Percentiles rank a stretch among this genome's conserved stretches.
Conservation (phyloP, 1,284 basidiomycete species). For the Xerocomus amazonicus region DNA sequence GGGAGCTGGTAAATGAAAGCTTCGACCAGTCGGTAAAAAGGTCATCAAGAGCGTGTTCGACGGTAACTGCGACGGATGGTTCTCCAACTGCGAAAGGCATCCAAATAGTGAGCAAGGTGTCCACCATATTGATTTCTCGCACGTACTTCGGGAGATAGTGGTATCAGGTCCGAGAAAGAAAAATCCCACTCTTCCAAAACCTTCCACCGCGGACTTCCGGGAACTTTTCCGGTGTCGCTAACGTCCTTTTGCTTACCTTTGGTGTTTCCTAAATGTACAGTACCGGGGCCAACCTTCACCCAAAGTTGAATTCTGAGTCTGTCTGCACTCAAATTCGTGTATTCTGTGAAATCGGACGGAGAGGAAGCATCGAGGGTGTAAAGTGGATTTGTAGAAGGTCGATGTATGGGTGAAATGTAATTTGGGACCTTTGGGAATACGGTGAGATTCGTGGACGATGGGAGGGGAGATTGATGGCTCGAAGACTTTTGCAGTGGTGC, state of each 20-base stretch:
- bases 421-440: slow-evolving; percentile 41
- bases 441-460: slow-evolving; percentile 18
- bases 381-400: slow-evolving; percentile 73
- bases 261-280: slow-evolving; percentile 11
- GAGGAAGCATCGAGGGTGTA: slow-evolving; percentile 55
- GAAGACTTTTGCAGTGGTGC: slow-evolving; percentile 21
- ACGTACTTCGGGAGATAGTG: slow-evolving; percentile 59
- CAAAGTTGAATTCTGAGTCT: slow-evolving; percentile 56
- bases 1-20: slow-evolving; percentile 52
- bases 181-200: slow-evolving; percentile 68
- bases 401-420: slow-evolving; percentile 68
- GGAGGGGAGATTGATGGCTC: slow-evolving; percentile 22
- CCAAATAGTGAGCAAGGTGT: slow-evolving; percentile 7
- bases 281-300: slow-evolving; percentile 40
- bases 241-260: slow-evolving; percentile 47
- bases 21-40: slow-evolving; percentile 54
- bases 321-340: slow-evolving; percentile 47
- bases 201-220: slow-evolving; percentile 49
- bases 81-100: slow-evolving; percentile 37
- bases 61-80: slow-evolving; percentile 51
- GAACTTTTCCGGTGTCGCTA: slow-evolving; percentile 14
- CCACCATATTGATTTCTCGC: slow-evolving; percentile 25
- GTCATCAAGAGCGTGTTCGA: slow-evolving; percentile 71
- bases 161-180: slow-evolving; percentile 56
- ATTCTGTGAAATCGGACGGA: slow-evolving; percentile 43